Percentiles rank a stretch among this genome's conserved stretches.
phyloP scores from a whole-genome alignment of 2,329 filamentous ascomycete species.

The Diaporthe sp. region DNA sequence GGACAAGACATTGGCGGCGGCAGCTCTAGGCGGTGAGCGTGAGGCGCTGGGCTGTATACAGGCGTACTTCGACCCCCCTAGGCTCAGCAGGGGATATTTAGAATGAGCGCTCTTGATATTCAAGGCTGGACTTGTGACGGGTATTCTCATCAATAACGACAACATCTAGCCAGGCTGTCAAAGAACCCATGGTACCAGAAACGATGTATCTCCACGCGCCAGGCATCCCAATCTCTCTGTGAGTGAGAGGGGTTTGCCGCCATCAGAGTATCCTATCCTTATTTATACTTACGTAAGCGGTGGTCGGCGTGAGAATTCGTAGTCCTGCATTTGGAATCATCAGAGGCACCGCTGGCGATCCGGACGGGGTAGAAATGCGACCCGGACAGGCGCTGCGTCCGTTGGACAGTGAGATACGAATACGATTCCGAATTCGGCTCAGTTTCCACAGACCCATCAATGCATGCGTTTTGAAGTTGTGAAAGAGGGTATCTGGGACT shows the following conservation, averaged over 20 bases:
- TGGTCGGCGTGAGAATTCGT: background rate
- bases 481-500: background rate
- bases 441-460: background rate
- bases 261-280: background rate
- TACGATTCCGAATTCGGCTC: constrained; percentile 16
- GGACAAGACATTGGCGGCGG: constrained; percentile 84
- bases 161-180: background rate
- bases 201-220: background rate
- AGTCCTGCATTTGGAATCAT: background rate
- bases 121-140: background rate
- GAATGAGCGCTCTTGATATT: background rate
- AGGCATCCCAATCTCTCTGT: background rate
- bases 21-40: constrained; percentile 64
- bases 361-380: background rate
- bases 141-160: background rate
- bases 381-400: background rate
- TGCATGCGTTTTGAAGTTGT: background rate
- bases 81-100: background rate
- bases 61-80: background rate
- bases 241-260: background rate
- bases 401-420: background rate
- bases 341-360: background rate
- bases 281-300: background rate
- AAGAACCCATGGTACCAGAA: background rate
- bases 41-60: background rate